Base-by-base conservation (phyloP, 176 grass and related monocot species). In the Phoenix dactylifera region DNA sequence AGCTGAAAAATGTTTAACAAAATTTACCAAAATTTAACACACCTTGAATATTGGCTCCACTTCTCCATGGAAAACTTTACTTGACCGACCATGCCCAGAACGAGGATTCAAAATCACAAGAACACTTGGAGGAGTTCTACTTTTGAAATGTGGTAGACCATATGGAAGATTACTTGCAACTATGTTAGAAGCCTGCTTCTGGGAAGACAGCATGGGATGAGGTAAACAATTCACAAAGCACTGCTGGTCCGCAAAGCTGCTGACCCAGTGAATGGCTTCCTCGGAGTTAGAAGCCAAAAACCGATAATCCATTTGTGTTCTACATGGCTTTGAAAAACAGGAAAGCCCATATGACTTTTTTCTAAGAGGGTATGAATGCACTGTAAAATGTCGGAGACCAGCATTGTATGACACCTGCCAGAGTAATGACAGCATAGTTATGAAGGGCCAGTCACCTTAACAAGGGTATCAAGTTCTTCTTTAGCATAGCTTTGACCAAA, bases 81-180 rank as follows among this genome's bases (percentile, higher is more conserved):
- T 77, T 76, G 87, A 85, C 58, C 83, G 83, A 48, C 92, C 87
- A 62, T 82, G 80, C 71, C 92, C 92, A 63, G 92, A 97, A 77
- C 78, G 75, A 75, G 92, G 92, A 66, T 97, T 97, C 72, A 97
- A 69, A 58, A 97, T 81, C 61, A 91, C 87, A 72, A 97, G 76
- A 4, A 91, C 77, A 67, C 87, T 90, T 60, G 54, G 83, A 19
- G 50, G 64, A 73, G 55, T 60, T 74, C 22, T 70, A 48, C 73
- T 65, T 71, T 57, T 96, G 25, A 65, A 63, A 64, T 76, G 69
- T 67, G 77, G 59, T 61, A 85, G 65, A 49, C 74, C 83, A 70
- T 81, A 77, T 52, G 74, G 72, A 63, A 74, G 60, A 76, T 79
- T 75, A 26, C 59, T 49, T 64, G 80, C 49, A 59, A 82, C 52